A percentile compares a stretch with the other conserved stretches of the same genome.
Conservation (phyloP, 139 green algal genomes). For the Ulvella scutata region DNA sequence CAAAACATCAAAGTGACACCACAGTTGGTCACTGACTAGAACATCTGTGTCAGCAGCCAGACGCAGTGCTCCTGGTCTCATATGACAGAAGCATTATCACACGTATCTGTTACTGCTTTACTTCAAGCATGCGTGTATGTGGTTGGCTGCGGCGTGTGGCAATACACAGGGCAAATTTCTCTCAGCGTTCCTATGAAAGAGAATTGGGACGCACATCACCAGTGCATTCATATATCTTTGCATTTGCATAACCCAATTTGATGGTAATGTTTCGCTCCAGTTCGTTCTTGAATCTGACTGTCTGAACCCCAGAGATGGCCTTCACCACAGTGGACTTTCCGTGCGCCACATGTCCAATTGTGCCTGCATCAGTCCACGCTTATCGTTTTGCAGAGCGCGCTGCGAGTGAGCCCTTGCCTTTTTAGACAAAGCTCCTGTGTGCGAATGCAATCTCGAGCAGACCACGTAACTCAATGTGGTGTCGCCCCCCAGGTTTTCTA, state of each 20-base stretch:
- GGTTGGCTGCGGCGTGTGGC: slow-evolving; percentile 3
- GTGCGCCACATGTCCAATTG: slow-evolving; percentile 97
- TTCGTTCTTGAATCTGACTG: slow-evolving; percentile 99
- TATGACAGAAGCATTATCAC: too few species aligned
- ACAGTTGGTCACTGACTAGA: too few species aligned
- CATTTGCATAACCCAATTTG: slow-evolving; percentile 98
- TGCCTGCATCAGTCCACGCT: slow-evolving; percentile 42
- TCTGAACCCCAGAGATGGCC: slow-evolving; percentile 97
- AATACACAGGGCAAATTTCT: not conserved
- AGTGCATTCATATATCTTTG: slow-evolving; percentile 98
- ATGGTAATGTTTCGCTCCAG: slow-evolving; percentile 99
- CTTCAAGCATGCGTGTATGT: too few species aligned
- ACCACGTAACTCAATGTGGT: not conserved
- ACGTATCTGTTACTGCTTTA: too few species aligned
- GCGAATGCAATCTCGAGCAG: not conserved
- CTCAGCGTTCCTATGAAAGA: slow-evolving; percentile 29
- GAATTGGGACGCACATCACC: too few species aligned
- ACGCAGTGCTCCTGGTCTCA: too few species aligned
- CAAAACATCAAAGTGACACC: too few species aligned
- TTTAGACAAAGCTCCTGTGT: not conserved
- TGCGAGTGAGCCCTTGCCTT: not conserved
- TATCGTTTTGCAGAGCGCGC: not conserved
- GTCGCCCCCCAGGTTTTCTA: not conserved
- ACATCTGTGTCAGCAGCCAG: too few species aligned
- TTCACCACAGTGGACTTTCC: slow-evolving; percentile 99